phyloP scores from a whole-genome alignment of 441 rosid species.

The Adansonia grandidieri region DNA sequence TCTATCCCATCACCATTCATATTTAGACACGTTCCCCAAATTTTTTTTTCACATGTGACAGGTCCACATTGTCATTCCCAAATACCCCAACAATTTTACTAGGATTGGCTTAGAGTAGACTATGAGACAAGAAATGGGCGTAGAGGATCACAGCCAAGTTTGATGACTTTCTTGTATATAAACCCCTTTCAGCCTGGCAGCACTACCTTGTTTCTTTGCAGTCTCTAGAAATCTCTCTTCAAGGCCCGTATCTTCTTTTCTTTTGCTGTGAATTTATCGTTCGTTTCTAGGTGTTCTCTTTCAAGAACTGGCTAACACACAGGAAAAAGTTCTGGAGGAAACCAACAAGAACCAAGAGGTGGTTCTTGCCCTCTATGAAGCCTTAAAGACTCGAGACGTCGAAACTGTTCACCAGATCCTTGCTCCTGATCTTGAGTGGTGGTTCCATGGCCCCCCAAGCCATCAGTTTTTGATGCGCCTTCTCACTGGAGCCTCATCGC shows the following conservation, averaged over 20 bases:
- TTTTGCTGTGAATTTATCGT: neutral
- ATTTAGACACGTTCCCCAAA: neutral
- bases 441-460: conserved; percentile 97
- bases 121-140: neutral
- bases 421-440: conserved; percentile 87
- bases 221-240: neutral
- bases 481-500: conserved; percentile 63
- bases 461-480: conserved; percentile 96
- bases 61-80: neutral
- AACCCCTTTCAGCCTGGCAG: neutral
- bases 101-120: neutral
- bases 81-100: neutral
- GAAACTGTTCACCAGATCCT: conserved; percentile 69
- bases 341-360: conserved; percentile 58
- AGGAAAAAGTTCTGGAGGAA: conserved; percentile 54
- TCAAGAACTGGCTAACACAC: conserved; percentile 76
- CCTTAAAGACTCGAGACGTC: conserved; percentile 77
- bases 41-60: no score
- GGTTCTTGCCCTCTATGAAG: conserved; percentile 81
- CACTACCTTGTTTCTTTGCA: neutral
- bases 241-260: neutral
- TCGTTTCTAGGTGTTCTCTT: neutral
- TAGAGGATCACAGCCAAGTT: conserved; percentile 3
- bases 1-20: neutral
- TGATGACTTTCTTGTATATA: conserved; percentile 28